Conservation (phyloP, 495 filamentous ascomycete genomes). For the Podospora conica region DNA sequence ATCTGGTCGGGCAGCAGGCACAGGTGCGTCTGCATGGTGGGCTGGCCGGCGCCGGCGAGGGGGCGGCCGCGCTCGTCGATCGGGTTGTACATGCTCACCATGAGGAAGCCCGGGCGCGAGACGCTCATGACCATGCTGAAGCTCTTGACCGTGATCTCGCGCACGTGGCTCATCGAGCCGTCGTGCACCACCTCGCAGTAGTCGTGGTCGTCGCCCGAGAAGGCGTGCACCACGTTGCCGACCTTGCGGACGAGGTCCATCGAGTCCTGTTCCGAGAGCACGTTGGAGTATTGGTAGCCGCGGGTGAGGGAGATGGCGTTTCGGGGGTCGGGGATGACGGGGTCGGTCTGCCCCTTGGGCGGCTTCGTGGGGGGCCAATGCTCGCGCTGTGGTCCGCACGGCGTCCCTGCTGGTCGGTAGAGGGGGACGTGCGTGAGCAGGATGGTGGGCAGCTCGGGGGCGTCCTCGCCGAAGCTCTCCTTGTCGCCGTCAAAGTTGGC, state of each 20-base stretch:
- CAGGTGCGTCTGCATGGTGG: constrained; percentile 78
- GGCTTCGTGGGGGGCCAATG: constrained; percentile 63
- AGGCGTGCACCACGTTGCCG: constrained; percentile 71
- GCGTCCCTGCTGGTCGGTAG: constrained; percentile 70
- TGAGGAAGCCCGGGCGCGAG: constrained; percentile 74
- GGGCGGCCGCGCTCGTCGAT: constrained; percentile 59
- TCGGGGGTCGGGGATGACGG: constrained; percentile 60
- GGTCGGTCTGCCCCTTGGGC: constrained; percentile 46
- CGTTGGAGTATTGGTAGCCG: constrained; percentile 97
- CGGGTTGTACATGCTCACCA: constrained; percentile 89
- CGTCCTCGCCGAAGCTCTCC: constrained; percentile 33
- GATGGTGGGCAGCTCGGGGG: constrained; percentile 66
- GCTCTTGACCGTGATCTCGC: constrained; percentile 91
- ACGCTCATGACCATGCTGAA: constrained; percentile 98
- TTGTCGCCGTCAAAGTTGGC: constrained; percentile 33
- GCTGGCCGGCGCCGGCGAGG: constrained; percentile 32
- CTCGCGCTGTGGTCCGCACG: constrained; percentile 87
- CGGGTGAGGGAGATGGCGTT: constrained; percentile 67
- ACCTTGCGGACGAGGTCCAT: constrained; percentile 62
- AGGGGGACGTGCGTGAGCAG: constrained; percentile 88
- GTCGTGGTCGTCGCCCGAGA: constrained; percentile 97
- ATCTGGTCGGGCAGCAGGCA: constrained; percentile 89
- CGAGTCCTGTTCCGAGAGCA: constrained; percentile 68
- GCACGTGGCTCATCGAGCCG: constrained; percentile 54
- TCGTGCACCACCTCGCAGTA: constrained; percentile 87